A percentile compares a stretch with the other conserved stretches of the same genome.
phyloP scores from a whole-genome alignment of 2,329 filamentous ascomycete genomes.

The Fusarium buxicola region DNA sequence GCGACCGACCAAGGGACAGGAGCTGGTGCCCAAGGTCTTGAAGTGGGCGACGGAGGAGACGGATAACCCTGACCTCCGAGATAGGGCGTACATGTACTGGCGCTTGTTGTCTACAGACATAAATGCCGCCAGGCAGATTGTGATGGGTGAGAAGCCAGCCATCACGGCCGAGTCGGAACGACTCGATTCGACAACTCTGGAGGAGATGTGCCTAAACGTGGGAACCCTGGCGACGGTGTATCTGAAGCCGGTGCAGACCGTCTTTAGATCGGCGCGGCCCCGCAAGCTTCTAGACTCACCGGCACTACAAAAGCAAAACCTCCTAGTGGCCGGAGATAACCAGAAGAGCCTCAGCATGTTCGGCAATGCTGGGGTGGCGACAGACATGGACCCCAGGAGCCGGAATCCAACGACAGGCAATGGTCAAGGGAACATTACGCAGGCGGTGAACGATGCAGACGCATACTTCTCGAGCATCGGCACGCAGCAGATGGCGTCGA shows the following conservation, averaged over 20 bases:
- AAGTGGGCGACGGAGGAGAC: conserved; percentile 99
- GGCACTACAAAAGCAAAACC: conserved; percentile 79
- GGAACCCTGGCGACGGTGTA: conserved; percentile 97
- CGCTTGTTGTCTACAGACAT: conserved; percentile 93
- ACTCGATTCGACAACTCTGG: conserved; percentile 87
- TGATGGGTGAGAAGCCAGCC: conserved; percentile 97
- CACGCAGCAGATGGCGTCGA: conserved; percentile 76
- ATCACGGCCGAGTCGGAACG: conserved; percentile 98
- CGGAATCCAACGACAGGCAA: conserved; percentile 44
- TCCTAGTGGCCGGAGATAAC: conserved; percentile 64
- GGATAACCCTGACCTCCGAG: conserved; percentile 96
- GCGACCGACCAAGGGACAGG: conserved; percentile 91
- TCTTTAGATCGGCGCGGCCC: conserved; percentile 90
- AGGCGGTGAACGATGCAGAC: conserved; percentile 86
- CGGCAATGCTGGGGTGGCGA: conserved; percentile 63
- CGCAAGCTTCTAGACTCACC: conserved; percentile 84
- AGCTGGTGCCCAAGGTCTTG: conserved; percentile 91
- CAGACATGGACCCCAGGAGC: conserved; percentile 61
- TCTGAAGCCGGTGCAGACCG: conserved; percentile 95
- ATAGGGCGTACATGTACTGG: conserved; percentile 99
- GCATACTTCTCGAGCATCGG: conserved; percentile 88
- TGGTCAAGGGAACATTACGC: conserved; percentile 65
- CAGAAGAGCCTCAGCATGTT: conserved; percentile 72
- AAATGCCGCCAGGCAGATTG: conserved; percentile 83
- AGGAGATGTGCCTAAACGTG: conserved; percentile 97